Evolutionary conservation across 371 early-diverging fungal species (phyloP).

Genomic region (Syncephalastrum sp.): DNA sequence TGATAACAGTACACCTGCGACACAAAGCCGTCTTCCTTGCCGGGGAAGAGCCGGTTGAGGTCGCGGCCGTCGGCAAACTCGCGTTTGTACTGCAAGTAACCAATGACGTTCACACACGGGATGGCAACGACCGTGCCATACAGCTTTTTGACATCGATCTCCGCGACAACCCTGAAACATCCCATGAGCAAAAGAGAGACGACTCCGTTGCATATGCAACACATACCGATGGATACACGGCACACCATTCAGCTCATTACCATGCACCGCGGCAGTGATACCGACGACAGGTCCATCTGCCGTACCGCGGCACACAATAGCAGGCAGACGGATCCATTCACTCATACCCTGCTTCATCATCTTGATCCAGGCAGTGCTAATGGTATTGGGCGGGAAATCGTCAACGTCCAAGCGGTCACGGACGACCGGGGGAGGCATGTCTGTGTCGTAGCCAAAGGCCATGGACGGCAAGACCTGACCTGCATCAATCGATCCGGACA

Average conservation of each 20-base stretch:
- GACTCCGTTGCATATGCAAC: background rate
- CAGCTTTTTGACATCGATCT: conserved; percentile 70
- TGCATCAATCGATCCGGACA: conserved; percentile 12
- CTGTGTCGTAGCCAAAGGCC: conserved; percentile 47
- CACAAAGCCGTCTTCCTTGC: conserved; percentile 69
- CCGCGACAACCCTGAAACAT: conserved; percentile 57
- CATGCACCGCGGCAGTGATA: conserved; percentile 80
- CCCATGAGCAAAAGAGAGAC: background rate
- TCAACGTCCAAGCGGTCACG: conserved; percentile 62
- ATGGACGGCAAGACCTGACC: conserved; percentile 3
- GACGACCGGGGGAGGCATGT: conserved; percentile 67
- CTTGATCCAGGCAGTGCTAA: conserved; percentile 72
- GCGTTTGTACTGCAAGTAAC: conserved; percentile 77
- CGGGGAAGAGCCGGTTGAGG: conserved; percentile 87
- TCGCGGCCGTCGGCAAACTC: conserved; percentile 85
- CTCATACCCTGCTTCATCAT: conserved; percentile 70
- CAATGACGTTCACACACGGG: conserved; percentile 86
- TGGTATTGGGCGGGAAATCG: conserved; percentile 62
- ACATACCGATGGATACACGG: conserved; percentile 81
- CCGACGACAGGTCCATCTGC: conserved; percentile 54
- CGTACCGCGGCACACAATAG: conserved; percentile 66
- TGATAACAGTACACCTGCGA: conserved; percentile 83
- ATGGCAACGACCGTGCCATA: conserved; percentile 87
- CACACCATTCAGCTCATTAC: conserved; percentile 92
- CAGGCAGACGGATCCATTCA: conserved; percentile 69